Conservation (phyloP, 1,139 yeast species). For the Taiozyma onychis region DNA sequence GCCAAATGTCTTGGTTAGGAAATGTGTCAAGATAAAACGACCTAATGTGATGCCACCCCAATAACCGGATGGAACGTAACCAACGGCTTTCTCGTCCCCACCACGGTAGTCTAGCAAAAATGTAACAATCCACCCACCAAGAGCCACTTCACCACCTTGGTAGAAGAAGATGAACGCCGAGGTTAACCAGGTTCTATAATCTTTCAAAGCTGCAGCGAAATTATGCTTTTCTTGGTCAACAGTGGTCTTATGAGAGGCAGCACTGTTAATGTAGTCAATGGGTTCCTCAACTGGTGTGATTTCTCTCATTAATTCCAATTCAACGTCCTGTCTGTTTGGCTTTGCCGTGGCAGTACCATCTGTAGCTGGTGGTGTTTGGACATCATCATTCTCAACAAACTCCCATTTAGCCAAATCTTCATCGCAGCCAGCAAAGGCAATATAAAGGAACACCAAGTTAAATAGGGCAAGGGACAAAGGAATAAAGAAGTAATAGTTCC, state of each 20-base stretch:
- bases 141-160: constrained; percentile 63
- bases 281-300: background rate
- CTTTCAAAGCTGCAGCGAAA: constrained; percentile 33
- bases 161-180: constrained; percentile 52
- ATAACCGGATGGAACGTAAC: constrained; percentile 65
- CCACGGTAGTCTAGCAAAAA: constrained; percentile 51
- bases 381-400: constrained; percentile 7
- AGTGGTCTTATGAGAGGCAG: constrained; percentile 8
- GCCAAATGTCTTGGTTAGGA: constrained; percentile 35
- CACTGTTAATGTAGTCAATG: constrained; percentile 1
- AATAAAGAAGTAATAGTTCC: constrained; percentile 52
- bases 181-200: constrained; percentile 46
- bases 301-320: background rate
- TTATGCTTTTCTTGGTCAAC: constrained; percentile 12
- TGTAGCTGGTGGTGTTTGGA: background rate
- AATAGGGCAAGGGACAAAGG: constrained; percentile 35
- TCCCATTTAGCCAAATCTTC: constrained; percentile 35
- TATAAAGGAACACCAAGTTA: constrained; percentile 27
- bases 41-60: constrained; percentile 71
- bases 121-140: constrained; percentile 71
- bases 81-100: constrained; percentile 40
- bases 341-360: background rate
- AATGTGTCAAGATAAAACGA: constrained; percentile 33
- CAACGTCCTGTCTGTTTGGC: constrained; percentile 1
- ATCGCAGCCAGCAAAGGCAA: constrained; percentile 40